These are phyloP conservation scores for Erysimum cheiranthoides DNA, from an alignment of 345 rosid genomes.

Conservation along the genomic window DNA sequence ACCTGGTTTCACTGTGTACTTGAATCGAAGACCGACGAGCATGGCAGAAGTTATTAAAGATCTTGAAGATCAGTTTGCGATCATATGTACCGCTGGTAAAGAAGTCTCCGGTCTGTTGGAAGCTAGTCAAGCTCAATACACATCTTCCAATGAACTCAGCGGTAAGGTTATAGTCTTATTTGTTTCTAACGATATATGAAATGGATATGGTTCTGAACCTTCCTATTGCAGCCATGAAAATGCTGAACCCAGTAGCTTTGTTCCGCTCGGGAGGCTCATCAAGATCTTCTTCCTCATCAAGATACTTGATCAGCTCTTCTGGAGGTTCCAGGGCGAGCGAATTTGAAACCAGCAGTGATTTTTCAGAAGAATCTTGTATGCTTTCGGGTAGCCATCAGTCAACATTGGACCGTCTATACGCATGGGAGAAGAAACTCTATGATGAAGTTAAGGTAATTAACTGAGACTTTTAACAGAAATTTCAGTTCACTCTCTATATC, in stretches of 20 bases:
- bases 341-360: slow-evolving; percentile 29
- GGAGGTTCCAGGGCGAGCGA: slow-evolving; percentile 49
- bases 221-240: slow-evolving; percentile 70
- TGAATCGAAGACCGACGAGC: slow-evolving; percentile 81
- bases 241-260: slow-evolving; percentile 88
- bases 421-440: slow-evolving; percentile 94
- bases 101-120: slow-evolving; percentile 79
- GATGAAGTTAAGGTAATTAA: slow-evolving; percentile 83
- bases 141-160: slow-evolving; percentile 62
- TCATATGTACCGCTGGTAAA: slow-evolving; percentile 67
- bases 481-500: background rate
- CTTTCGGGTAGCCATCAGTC: slow-evolving; percentile 80
- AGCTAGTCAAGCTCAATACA: slow-evolving; percentile 68
- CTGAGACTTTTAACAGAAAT: background rate
- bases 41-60: slow-evolving; percentile 93
- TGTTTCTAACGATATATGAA: background rate
- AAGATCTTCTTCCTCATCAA: slow-evolving; percentile 78
- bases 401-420: slow-evolving; percentile 76
- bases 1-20: slow-evolving; percentile 86
- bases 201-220: slow-evolving; percentile 31
- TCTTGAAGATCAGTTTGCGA: slow-evolving; percentile 77
- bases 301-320: slow-evolving; percentile 65
- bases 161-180: slow-evolving; percentile 48
- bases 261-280: slow-evolving; percentile 71
- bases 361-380: slow-evolving; percentile 55